These are phyloP conservation scores for Oenanthe javanica DNA, from an alignment of 140 eudicot species.

Conservation along the genomic window DNA sequence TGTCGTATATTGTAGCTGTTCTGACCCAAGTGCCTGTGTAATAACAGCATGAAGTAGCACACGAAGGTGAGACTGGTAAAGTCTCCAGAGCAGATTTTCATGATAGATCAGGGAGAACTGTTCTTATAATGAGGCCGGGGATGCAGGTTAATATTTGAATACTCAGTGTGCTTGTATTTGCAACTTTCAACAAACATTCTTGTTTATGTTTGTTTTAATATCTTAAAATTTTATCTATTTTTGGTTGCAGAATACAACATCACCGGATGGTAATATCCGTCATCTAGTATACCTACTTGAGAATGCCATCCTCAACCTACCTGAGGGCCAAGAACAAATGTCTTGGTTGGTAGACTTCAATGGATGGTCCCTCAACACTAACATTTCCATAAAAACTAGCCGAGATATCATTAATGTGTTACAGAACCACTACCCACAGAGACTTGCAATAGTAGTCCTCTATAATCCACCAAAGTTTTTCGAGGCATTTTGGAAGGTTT, in stretches of 20 bases:
- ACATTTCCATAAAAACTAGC: conserved; percentile 48
- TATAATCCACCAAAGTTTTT: conserved; percentile 75
- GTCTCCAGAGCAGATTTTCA: conserved; percentile 70
- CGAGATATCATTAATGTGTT: conserved; percentile 56
- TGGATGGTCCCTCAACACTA: conserved; percentile 58
- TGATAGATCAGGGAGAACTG: conserved; percentile 63
- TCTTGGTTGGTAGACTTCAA: conserved; percentile 84
- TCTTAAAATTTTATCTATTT: background rate
- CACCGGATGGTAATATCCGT: conserved; percentile 74
- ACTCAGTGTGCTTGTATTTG: background rate
- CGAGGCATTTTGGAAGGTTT: conserved; percentile 71
- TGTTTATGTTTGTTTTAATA: background rate
- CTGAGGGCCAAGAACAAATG: conserved; percentile 86
- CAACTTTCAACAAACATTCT: background rate
- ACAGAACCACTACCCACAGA: conserved; percentile 85
- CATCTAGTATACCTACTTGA: conserved; percentile 73
- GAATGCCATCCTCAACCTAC: conserved; percentile 76
- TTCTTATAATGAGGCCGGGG: conserved; percentile 89
- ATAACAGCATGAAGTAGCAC: conserved; percentile 67
- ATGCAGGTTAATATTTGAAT: conserved; percentile 48
- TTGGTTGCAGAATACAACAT: conserved; percentile 48
- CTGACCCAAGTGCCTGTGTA: background rate
- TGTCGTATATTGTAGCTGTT: background rate
- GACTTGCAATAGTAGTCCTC: conserved; percentile 60
- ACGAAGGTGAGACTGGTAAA: conserved; percentile 85